These are phyloP conservation scores for Gracilaria gracilis DNA, from an alignment of 23 red algal genomes.

Conservation along the genomic window DNA sequence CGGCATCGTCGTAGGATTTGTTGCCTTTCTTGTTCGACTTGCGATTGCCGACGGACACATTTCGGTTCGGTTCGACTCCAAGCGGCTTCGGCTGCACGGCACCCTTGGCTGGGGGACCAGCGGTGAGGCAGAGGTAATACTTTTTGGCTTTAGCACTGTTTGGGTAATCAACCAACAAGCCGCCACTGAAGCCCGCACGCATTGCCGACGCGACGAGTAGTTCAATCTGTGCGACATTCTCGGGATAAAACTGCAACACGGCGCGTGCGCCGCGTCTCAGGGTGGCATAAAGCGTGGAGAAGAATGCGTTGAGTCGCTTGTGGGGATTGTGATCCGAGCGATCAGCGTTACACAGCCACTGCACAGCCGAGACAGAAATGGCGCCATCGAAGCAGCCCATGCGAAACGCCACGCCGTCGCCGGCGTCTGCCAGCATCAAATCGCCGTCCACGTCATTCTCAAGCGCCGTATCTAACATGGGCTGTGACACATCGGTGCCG, in stretches of 20 bases:
- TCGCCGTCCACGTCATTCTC: slow-evolving; percentile 84
- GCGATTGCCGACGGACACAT: slow-evolving; percentile 32
- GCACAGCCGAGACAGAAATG: slow-evolving; percentile 92
- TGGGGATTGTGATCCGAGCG: slow-evolving; percentile 74
- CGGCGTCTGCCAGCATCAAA: slow-evolving; percentile 74
- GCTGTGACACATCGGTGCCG: slow-evolving; percentile 82
- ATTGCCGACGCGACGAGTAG: slow-evolving; percentile 73
- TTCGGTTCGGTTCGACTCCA: slow-evolving; percentile 31
- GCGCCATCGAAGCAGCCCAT: slow-evolving; percentile 89
- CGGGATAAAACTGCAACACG: slow-evolving; percentile 95
- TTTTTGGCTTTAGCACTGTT: slow-evolving; percentile 94
- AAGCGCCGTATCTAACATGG: slow-evolving; percentile 83
- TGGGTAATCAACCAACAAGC: slow-evolving; percentile 95
- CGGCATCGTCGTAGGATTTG: neutral
- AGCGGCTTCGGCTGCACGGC: slow-evolving; percentile 47
- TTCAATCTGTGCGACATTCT: slow-evolving; percentile 80
- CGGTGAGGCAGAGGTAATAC: slow-evolving; percentile 84
- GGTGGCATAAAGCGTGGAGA: slow-evolving; percentile 85
- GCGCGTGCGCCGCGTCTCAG: slow-evolving; percentile 77
- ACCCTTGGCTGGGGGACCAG: slow-evolving; percentile 65
- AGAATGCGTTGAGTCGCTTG: slow-evolving; percentile 79
- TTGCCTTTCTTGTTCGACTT: neutral
- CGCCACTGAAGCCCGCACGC: slow-evolving; percentile 90
- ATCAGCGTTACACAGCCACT: slow-evolving; percentile 96
- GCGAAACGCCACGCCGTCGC: slow-evolving; percentile 81